Percentiles rank a stretch among this genome's conserved stretches.
Conservation (phyloP, 208 protist genomes). For the Naegleria gruberi region DNA sequence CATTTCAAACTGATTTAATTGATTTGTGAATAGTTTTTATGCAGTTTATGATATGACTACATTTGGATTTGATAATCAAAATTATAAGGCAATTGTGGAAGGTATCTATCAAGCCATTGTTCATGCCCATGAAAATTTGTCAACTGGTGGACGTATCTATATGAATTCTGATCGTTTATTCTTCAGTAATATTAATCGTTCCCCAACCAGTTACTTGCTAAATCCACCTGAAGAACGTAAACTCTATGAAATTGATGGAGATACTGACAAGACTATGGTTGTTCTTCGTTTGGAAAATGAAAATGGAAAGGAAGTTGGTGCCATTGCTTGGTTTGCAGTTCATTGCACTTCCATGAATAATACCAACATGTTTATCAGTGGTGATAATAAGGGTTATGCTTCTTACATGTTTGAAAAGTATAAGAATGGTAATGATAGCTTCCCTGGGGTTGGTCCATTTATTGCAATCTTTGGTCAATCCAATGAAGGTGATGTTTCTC, state of each 20-base stretch:
- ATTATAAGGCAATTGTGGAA: neutral
- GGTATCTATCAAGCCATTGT: neutral
- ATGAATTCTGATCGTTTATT: neutral
- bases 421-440: neutral
- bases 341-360: slow-evolving; percentile 6
- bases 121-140: neutral
- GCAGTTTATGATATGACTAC: neutral
- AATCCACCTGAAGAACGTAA: slow-evolving; percentile 17
- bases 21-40: neutral
- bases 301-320: neutral
- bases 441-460: neutral
- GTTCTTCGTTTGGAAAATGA: neutral
- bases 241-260: neutral
- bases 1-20: neutral
- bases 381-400: slow-evolving; percentile 17
- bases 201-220: neutral
- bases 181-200: slow-evolving; percentile 1
- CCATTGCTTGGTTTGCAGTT: neutral
- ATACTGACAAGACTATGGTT: slow-evolving; percentile 1
- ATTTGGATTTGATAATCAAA: neutral
- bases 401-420: neutral
- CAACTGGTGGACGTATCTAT: neutral
- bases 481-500: slow-evolving; percentile 16
- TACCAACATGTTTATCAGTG: neutral
- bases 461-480: neutral